Conservation (phyloP, 2,329 filamentous ascomycete genomes). For the Epichloe aotearoae region DNA sequence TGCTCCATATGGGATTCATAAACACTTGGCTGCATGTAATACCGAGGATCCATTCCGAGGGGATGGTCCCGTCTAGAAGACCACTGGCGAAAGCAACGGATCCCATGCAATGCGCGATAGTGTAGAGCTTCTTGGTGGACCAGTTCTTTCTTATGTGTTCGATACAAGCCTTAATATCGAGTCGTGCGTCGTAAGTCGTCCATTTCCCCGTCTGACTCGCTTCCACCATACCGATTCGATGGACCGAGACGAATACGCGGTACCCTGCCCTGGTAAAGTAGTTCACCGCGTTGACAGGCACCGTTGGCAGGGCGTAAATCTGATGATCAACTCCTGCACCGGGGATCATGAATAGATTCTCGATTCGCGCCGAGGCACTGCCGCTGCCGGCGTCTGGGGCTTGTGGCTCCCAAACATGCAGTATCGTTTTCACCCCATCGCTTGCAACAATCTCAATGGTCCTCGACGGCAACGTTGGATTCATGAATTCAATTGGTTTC, state of each 20-base stretch:
- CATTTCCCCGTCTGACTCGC: slow-evolving; percentile 33
- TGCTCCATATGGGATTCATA: slow-evolving; percentile 46
- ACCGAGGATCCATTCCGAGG: slow-evolving; percentile 41
- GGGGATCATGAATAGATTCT: slow-evolving; percentile 47
- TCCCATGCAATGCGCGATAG: slow-evolving; percentile 50
- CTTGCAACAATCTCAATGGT: slow-evolving; percentile 33
- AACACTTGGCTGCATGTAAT: slow-evolving; percentile 49
- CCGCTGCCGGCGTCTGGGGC: slow-evolving; percentile 16
- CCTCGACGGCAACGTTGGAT: slow-evolving; percentile 31
- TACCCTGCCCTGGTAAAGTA: slow-evolving; percentile 49
- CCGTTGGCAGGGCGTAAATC: slow-evolving; percentile 49
- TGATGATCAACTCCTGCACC: slow-evolving; percentile 51
- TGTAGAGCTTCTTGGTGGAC: slow-evolving; percentile 33
- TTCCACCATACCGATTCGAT: slow-evolving; percentile 42
- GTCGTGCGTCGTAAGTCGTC: slow-evolving; percentile 47
- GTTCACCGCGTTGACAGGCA: slow-evolving; percentile 49
- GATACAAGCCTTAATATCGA: slow-evolving; percentile 44
- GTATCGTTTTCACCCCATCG: slow-evolving; percentile 37
- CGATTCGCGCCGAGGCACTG: slow-evolving; percentile 12
- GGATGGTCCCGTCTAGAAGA: slow-evolving; percentile 49
- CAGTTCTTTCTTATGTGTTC: slow-evolving; percentile 34
- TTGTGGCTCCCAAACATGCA: slow-evolving; percentile 45
- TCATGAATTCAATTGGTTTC: slow-evolving; percentile 36
- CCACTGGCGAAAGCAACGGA: slow-evolving; percentile 44
- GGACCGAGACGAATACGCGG: slow-evolving; percentile 43